Percentiles rank a stretch among this genome's conserved stretches.
These are phyloP conservation scores for Moesziomyces sp. DNA, from an alignment of 1,284 basidiomycete genomes.

Conservation along the genomic window DNA sequence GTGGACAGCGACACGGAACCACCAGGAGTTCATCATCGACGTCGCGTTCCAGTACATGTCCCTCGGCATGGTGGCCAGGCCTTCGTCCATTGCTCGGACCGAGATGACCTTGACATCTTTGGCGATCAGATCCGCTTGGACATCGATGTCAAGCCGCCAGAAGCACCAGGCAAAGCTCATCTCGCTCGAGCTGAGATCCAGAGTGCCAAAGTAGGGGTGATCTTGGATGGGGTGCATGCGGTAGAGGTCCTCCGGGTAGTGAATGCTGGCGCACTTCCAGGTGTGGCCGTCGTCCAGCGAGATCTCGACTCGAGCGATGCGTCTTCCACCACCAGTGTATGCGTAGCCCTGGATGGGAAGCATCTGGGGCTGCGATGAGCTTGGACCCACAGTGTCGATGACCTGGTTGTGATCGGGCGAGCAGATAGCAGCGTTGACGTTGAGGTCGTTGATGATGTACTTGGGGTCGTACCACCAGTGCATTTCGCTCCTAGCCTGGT, in stretches of 20 bases:
- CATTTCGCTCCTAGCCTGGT: constrained; percentile 73
- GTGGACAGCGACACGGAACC: constrained; percentile 75
- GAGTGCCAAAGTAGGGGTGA: constrained; percentile 67
- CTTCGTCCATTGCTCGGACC: constrained; percentile 75
- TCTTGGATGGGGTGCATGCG: constrained; percentile 67
- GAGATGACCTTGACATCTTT: constrained; percentile 71
- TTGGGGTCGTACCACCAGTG: constrained; percentile 77
- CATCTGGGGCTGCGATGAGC: constrained; percentile 9
- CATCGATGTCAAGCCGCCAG: constrained; percentile 72
- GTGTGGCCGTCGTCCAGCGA: constrained; percentile 74
- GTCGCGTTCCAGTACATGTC: constrained; percentile 72
- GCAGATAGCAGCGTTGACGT: constrained; percentile 75
- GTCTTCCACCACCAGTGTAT: constrained; percentile 76
- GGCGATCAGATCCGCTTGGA: constrained; percentile 67
- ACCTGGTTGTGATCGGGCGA: constrained; percentile 74
- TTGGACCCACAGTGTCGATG: constrained; percentile 61
- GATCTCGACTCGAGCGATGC: constrained; percentile 75
- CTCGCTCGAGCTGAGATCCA: constrained; percentile 73
- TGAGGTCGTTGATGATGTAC: constrained; percentile 73
- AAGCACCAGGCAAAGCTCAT: constrained; percentile 77
- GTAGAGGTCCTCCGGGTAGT: constrained; percentile 74
- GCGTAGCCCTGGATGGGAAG: constrained; percentile 73
- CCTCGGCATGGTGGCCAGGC: constrained; percentile 71
- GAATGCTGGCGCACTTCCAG: constrained; percentile 73
- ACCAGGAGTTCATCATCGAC: constrained; percentile 75